phyloP scores from a whole-genome alignment of 768 basidiomycete species.

The Suillus plorans region DNA sequence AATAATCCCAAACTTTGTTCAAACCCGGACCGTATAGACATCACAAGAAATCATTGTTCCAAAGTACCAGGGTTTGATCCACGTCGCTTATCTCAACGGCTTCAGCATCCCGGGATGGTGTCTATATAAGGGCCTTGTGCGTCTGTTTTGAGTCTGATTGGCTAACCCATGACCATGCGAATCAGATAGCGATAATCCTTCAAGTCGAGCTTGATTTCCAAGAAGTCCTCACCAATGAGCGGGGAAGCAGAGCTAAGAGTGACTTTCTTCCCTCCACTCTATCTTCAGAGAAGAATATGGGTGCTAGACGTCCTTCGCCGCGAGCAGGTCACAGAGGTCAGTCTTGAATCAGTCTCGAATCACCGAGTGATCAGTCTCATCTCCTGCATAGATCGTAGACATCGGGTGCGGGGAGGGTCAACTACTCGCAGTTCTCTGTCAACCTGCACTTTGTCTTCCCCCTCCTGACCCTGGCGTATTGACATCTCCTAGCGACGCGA shows the following conservation, averaged over 20 bases:
- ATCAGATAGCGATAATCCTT: neutral
- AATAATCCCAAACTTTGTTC: neutral
- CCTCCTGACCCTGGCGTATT: constrained; percentile 31
- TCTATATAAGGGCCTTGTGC: neutral
- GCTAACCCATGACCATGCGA: neutral
- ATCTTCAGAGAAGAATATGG: constrained; percentile 72
- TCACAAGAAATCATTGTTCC: neutral
- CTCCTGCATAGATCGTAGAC: constrained; percentile 61
- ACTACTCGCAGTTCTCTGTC: constrained; percentile 65
- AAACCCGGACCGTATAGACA: neutral
- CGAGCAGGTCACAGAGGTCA: constrained; percentile 54
- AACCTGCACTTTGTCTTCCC: constrained; percentile 71
- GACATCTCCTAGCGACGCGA: constrained; percentile 35
- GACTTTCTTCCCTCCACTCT: constrained; percentile 66
- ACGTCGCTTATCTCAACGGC: neutral
- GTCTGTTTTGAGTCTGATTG: neutral
- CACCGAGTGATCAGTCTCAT: neutral
- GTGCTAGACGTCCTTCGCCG: constrained; percentile 60
- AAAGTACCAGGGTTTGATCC: neutral
- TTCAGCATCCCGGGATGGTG: neutral
- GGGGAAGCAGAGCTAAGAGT: constrained; percentile 39
- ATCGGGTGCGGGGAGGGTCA: constrained; percentile 84
- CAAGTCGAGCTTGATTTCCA: neutral
- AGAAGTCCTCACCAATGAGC: constrained; percentile 16
- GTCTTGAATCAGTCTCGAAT: constrained; percentile 11